Evolutionary conservation across 306 rosid species (phyloP).

Genomic region (Vigna nakashimae): DNA sequence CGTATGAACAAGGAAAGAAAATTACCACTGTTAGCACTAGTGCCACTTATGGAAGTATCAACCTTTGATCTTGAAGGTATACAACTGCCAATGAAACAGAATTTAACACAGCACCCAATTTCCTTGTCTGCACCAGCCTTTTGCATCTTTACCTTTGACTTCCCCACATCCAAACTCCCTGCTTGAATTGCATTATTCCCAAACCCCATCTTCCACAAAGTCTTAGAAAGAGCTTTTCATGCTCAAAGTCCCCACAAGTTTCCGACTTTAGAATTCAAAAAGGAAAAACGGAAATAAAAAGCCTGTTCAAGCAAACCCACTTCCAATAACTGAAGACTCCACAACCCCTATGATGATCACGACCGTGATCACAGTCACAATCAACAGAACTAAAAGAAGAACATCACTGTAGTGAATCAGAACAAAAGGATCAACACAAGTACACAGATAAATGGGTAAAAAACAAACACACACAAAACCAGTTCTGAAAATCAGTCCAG

Average conservation of each 20-base stretch:
- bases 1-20: conserved; percentile 16
- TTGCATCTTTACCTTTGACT: conserved; percentile 64
- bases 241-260: conserved; percentile 31
- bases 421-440: conserved; percentile 44
- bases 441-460: background rate
- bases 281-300: conserved; percentile 8
- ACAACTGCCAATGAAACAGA: conserved; percentile 68
- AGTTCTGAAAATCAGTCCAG: conserved; percentile 50
- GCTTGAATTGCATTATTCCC: conserved; percentile 63
- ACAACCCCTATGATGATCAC: conserved; percentile 15
- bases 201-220: conserved; percentile 69
- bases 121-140: conserved; percentile 55
- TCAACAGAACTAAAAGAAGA: conserved; percentile 33
- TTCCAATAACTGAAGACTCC: conserved; percentile 46
- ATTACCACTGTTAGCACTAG: conserved; percentile 68
- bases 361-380: conserved; percentile 8
- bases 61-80: conserved; percentile 93
- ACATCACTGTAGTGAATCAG: conserved; percentile 3
- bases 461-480: background rate
- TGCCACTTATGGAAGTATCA: conserved; percentile 73
- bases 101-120: conserved; percentile 77
- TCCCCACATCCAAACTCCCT: conserved; percentile 67
- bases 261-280: conserved; percentile 20
- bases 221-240: conserved; percentile 41
- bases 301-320: conserved; percentile 37